Evolutionary conservation across 2,329 filamentous ascomycete species (phyloP), one percentile per base, ranked within the genome.

Genomic region (Shiraia sp.): DNA sequence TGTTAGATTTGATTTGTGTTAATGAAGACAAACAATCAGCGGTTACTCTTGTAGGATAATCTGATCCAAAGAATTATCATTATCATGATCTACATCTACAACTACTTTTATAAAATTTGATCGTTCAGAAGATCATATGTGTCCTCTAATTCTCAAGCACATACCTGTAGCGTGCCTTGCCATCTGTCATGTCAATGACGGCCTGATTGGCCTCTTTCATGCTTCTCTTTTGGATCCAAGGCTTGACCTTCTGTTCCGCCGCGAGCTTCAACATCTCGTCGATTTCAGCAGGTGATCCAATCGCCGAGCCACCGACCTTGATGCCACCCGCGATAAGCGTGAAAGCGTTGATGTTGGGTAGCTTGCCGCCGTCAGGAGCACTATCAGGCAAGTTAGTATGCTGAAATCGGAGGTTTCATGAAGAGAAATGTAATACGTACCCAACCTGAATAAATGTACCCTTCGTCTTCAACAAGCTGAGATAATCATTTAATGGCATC

Each of bases 391-490:
- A 9, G 15, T 39, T 40, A 44, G 26, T 27, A 16, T 15, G 14
- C 16, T 14, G 10, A 24, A 5, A 27, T 10, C 6, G 10, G 2
- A 14, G 10, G 2, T 16, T 10, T 32, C n/a, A n/a, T n/a, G n/a
- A n/a, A n/a, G 9, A 23, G 14, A 13, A 9, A 26, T 14, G 5
- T 15, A 13, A 17, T 16, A 44, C 41, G 10, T 36, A 39, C 34
- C 85, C 85, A 33, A 89, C 76, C 64, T 87, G 82, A 45, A 86
- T 76, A 53, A 87, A 82, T 2, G 74, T 74, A 2, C 85, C 85
- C 32, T 80, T 75, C 5, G 74, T 69, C 45, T 76, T 74, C 23
- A 88, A 71, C 9, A 89, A 71, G 6, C 68, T 54, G 32, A 90
- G 70, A 64, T 88, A 88, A 24, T 78, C 70, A 30, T 69, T 59